phyloP scores from a whole-genome alignment of 345 rosid species.

The Stellera chamaejasme region DNA sequence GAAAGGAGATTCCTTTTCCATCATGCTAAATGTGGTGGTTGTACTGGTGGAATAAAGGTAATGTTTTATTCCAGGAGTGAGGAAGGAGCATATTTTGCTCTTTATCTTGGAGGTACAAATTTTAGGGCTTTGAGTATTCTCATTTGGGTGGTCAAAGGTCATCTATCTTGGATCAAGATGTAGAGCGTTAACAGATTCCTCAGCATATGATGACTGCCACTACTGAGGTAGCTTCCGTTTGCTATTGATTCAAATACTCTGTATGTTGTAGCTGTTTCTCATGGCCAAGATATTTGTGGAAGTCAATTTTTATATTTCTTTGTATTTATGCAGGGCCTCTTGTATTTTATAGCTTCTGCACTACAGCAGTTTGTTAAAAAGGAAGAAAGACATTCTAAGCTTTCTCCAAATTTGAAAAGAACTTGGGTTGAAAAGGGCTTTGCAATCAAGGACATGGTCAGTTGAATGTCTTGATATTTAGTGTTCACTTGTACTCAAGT shows the following conservation, averaged over 20 bases:
- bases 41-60: constrained; percentile 2
- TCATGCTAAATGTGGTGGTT: not conserved
- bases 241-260: not conserved
- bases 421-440: constrained; percentile 84
- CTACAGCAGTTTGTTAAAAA: constrained; percentile 64
- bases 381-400: constrained; percentile 44
- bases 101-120: constrained; percentile 88
- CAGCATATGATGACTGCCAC: constrained; percentile 55
- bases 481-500: too few species aligned
- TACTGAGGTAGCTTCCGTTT: constrained; percentile 50
- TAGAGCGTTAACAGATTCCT: constrained; percentile 61
- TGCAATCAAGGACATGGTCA: constrained; percentile 67
- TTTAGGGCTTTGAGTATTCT: constrained; percentile 70
- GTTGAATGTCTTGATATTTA: constrained; percentile 18
- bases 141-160: constrained; percentile 72
- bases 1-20: too few species aligned
- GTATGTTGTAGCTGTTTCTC: not conserved
- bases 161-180: constrained; percentile 44
- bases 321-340: constrained; percentile 52
- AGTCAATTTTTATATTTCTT: constrained; percentile 2
- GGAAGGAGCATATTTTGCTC: constrained; percentile 78
- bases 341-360: constrained; percentile 70
- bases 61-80: constrained; percentile 56
- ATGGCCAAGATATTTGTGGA: not conserved
- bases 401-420: constrained; percentile 27